A percentile compares a stretch with the other conserved stretches of the same genome.
Evolutionary conservation across 176 grass and related monocot species (phyloP).

Genomic region (Eleusine coracana): DNA sequence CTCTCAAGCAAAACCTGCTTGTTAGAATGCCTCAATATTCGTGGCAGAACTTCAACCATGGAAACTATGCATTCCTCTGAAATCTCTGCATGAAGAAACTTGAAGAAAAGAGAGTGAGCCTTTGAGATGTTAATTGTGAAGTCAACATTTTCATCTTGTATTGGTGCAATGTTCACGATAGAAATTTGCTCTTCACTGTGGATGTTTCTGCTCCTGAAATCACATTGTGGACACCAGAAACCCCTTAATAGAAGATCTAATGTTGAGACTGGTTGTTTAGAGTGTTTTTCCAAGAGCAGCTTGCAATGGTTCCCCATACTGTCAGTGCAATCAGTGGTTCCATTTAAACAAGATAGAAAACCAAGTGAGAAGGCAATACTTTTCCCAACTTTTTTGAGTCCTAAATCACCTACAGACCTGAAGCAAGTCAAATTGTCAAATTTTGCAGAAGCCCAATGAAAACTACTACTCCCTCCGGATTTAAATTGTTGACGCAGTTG

Average conservation of each 20-base stretch:
- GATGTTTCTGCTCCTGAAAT: conserved; percentile 40
- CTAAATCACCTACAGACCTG: conserved; percentile 60
- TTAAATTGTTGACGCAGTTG: too few species aligned
- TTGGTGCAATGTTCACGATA: conserved; percentile 50
- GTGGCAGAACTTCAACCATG: conserved; percentile 73
- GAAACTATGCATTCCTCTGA: conserved; percentile 68
- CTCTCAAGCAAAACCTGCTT: conserved; percentile 58
- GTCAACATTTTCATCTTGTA: conserved; percentile 49
- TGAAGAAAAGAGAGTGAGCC: conserved; percentile 69
- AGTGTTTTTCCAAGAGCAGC: conserved; percentile 59
- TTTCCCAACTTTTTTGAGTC: conserved; percentile 50
- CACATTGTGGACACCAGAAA: conserved; percentile 81
- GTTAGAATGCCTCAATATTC: conserved; percentile 72
- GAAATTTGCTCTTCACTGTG: conserved; percentile 52
- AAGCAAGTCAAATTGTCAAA: conserved; percentile 25
- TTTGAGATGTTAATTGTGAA: conserved; percentile 42
- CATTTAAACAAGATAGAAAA: conserved; percentile 89
- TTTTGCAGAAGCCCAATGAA: conserved; percentile 27
- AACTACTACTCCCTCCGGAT: too few species aligned
- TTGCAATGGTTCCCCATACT: conserved; percentile 52
- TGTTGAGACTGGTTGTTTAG: conserved; percentile 53
- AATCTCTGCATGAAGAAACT: conserved; percentile 65
- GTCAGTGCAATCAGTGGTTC: conserved; percentile 46
- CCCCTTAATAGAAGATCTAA: conserved; percentile 82
- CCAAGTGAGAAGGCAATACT: conserved; percentile 78